phyloP scores from a whole-genome alignment of 140 eudicot genomes.

The Ambrosia hybrid region DNA sequence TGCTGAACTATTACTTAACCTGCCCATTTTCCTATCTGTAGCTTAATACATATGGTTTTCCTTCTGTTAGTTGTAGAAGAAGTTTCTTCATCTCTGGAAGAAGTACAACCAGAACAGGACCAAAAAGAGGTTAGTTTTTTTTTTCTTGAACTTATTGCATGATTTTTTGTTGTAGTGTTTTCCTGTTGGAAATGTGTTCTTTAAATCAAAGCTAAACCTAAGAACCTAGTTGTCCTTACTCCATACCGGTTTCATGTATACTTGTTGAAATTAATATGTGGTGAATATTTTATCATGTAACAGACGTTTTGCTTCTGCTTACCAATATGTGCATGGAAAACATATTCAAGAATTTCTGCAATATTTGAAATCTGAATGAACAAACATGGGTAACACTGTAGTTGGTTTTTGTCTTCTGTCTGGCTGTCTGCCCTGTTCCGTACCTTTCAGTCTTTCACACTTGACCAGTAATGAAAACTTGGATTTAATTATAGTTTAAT shows the following conservation, averaged over 20 bases:
- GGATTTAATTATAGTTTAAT: too few relatives aligned
- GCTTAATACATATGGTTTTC: background rate
- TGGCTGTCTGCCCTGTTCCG: background rate
- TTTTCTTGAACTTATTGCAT: background rate
- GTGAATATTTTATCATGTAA: constrained; percentile 35
- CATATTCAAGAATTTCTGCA: constrained; percentile 46
- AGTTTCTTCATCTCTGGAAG: constrained; percentile 13
- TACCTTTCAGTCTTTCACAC: background rate
- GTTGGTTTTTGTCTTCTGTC: background rate
- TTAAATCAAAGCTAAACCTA: constrained; percentile 9
- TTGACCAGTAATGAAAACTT: too few relatives aligned
- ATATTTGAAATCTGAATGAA: constrained; percentile 26
- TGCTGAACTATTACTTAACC: too few relatives aligned
- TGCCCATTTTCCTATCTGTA: too few relatives aligned
- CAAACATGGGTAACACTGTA: constrained; percentile 26
- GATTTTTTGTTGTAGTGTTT: constrained; percentile 6
- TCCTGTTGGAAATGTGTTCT: background rate
- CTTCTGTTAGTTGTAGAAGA: constrained; percentile 14
- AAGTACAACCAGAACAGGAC: constrained; percentile 19
- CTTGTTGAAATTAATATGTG: constrained; percentile 13
- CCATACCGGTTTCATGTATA: constrained; percentile 1
- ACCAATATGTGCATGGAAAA: constrained; percentile 48
- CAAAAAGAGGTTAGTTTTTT: constrained; percentile 39
- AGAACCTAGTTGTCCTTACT: background rate
- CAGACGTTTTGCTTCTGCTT: constrained; percentile 56